Evolutionary conservation across 2,329 filamentous ascomycete genomes (phyloP).

Genomic region (Herpotrichia juniperi): DNA sequence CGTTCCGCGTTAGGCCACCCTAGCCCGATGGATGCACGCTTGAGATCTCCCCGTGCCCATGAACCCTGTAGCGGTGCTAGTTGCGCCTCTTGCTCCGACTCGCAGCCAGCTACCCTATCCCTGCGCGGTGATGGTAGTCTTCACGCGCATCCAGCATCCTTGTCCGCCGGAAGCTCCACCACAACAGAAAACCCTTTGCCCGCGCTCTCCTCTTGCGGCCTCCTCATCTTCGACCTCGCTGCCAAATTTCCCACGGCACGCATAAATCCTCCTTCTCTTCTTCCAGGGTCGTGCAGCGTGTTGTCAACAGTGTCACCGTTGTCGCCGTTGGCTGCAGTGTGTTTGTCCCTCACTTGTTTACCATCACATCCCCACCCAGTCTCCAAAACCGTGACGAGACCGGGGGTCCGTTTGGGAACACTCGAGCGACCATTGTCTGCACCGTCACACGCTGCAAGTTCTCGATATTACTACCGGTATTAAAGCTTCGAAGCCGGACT

Average conservation of each 20-base stretch:
- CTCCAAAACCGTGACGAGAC: constrained; percentile 5
- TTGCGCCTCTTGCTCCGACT: not conserved
- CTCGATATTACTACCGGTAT: not conserved
- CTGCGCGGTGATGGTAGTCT: not conserved
- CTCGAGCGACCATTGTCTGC: not conserved
- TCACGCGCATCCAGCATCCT: no score
- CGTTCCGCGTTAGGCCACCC: no score
- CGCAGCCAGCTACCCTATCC: not conserved
- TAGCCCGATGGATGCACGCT: not conserved
- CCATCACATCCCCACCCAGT: constrained; percentile 2
- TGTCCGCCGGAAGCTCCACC: not conserved
- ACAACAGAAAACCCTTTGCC: constrained; percentile 12
- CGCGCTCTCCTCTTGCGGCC: constrained; percentile 1
- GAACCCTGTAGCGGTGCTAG: not conserved
- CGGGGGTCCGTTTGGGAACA: constrained; percentile 3
- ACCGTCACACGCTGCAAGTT: not conserved
- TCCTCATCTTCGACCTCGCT: constrained; percentile 16
- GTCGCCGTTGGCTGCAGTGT: not conserved
- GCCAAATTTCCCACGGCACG: constrained; percentile 8
- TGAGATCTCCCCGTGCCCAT: not conserved
- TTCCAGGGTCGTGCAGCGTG: no score
- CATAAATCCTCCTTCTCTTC: not conserved
- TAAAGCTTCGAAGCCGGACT: not conserved
- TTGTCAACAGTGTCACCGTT: constrained; percentile 15
- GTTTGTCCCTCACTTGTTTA: constrained; percentile 4